Evolutionary conservation across 202 grass and related monocot genomes (phyloP).

Genomic region (Panicum hallii): DNA sequence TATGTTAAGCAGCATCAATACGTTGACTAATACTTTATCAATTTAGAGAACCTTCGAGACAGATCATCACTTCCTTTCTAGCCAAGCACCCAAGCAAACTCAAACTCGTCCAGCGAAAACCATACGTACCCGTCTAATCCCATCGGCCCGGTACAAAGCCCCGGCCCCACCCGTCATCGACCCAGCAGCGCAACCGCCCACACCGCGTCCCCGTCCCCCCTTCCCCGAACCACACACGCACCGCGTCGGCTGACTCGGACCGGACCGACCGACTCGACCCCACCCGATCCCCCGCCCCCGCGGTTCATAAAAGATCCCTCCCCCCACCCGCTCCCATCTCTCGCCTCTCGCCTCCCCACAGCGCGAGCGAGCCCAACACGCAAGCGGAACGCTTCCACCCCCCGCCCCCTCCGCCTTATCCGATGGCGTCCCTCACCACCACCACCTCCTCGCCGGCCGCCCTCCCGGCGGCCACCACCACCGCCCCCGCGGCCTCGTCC

Average conservation of each 20-base stretch:
- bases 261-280: background rate
- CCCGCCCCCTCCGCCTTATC: slow-evolving; percentile 37
- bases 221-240: slow-evolving; percentile 37
- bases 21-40: background rate
- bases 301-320: slow-evolving; percentile 11
- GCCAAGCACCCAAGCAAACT: background rate
- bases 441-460: slow-evolving; percentile 60
- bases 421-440: slow-evolving; percentile 68
- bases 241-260: slow-evolving; percentile 37
- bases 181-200: background rate
- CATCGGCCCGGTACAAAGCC: background rate
- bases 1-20: background rate
- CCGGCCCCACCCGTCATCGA: slow-evolving; percentile 29
- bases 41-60: background rate
- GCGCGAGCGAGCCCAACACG: slow-evolving; percentile 54
- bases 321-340: background rate
- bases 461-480: slow-evolving; percentile 50
- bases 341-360: slow-evolving; percentile 46
- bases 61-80: background rate
- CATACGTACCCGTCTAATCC: background rate
- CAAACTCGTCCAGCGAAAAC: slow-evolving; percentile 1
- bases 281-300: background rate
- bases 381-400: slow-evolving; percentile 33
- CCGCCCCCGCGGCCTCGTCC: slow-evolving; percentile 45
- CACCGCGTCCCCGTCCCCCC: background rate